Conservation (phyloP, 2,329 filamentous ascomycete species). For the Pyricularia sp. region DNA sequence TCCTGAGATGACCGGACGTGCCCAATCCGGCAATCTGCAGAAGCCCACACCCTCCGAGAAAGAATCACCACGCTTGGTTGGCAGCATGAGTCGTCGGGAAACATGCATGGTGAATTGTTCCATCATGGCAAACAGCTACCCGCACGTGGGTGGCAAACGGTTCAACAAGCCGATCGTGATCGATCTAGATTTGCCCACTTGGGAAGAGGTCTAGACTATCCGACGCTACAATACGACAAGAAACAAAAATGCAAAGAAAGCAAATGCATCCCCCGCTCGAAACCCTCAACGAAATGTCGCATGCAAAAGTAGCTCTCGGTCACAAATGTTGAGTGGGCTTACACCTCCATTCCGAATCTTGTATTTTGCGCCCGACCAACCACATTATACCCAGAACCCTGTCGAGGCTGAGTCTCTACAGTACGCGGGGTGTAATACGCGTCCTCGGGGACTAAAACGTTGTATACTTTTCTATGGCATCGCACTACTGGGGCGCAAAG, state of each 20-base stretch:
- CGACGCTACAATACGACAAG: neutral
- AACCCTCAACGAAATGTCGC: neutral
- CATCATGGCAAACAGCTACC: conserved; percentile 59
- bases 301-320: neutral
- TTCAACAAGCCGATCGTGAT: conserved; percentile 80
- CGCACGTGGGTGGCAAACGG: conserved; percentile 49
- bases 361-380: neutral
- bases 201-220: conserved; percentile 19
- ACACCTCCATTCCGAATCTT: neutral
- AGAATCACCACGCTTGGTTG: conserved; percentile 29
- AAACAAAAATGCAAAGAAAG: neutral
- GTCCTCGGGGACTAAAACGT: neutral
- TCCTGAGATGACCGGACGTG: conserved; percentile 21
- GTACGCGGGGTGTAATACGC: neutral
- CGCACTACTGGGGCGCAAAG: neutral
- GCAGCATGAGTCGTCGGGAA: conserved; percentile 43
- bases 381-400: neutral
- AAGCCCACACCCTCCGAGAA: conserved; percentile 22
- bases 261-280: neutral
- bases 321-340: neutral
- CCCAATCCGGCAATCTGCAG: conserved; percentile 29
- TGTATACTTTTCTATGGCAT: neutral
- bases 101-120: conserved; percentile 77
- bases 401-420: neutral
- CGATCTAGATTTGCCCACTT: conserved; percentile 63